Evolutionary conservation across 2,329 filamentous ascomycete species (phyloP), one percentile per base, ranked within the genome.

Genomic region (Verticillium albo-atrum): DNA sequence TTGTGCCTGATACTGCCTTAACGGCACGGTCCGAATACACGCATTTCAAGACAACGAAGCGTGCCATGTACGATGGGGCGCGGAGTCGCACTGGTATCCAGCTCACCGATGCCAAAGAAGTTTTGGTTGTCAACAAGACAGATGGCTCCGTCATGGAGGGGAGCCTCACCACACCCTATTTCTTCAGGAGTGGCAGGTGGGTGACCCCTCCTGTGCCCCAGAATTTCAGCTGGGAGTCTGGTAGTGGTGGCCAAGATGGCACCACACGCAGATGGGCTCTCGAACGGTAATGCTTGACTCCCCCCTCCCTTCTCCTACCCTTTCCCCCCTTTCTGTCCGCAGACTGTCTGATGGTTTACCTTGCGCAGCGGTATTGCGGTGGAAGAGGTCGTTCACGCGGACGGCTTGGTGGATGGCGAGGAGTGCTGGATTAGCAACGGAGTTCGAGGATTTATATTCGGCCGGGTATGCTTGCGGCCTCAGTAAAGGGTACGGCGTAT

Each of bases 391-490:
- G 78, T 97, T 17, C 72, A 72, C n/a, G 78, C 77, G 2, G 75
- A 80, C 14, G 86, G 86, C 6, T 72, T 97, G 14, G 70, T 79
- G 3, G 80, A 91, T 63, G 90, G 88, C 1, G 93, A 97, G 72
- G 81, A 88, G 57, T 89, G 93, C 62, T 96, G 92, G 90, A 76
- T 97, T 57, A 97, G 92, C 72, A 97, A 94, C 72, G 92, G 90
- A 0, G 89, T 94, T 1, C 83, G 89, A 64, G 94, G 94, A 0
- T 97, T 96, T 65, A 78, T 87, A 14, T 77, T 71, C 60, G 84
- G 82, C 0, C 75, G 65, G 47, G 64, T 83, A 34, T 65, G 62
- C 20, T 62, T 77, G 15, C 58, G 59, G 4, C 57, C 57, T 7
- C 42, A 53, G 14, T 28, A 53, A 15, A 53, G 25, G 26, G n/a